Evolutionary conservation across 75 land plant genomes (phyloP).

Genomic region (Ceratopteris richardii): DNA sequence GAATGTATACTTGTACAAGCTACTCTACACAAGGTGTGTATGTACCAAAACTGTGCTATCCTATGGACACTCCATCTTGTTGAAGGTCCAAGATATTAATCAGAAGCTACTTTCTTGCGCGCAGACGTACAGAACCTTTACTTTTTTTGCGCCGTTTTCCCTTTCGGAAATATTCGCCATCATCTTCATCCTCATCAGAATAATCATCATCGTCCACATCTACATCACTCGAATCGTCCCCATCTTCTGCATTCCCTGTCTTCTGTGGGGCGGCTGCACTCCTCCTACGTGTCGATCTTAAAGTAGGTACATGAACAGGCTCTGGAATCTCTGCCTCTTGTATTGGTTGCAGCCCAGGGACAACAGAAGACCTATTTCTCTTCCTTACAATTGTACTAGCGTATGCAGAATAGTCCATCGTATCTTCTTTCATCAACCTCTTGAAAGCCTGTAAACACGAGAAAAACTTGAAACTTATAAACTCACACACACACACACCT

Average conservation of each 20-base stretch:
- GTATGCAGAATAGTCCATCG: constrained; percentile 75
- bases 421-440: constrained; percentile 72
- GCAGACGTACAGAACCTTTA: too few relatives aligned
- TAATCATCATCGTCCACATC: constrained; percentile 13
- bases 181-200: constrained; percentile 36
- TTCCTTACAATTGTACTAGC: constrained; percentile 51
- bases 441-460: constrained; percentile 64
- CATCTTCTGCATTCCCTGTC: not conserved
- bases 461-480: not conserved
- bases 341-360: constrained; percentile 11
- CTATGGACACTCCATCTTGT: too few relatives aligned
- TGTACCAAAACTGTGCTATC: too few relatives aligned
- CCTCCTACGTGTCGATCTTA: constrained; percentile 30
- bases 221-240: not conserved
- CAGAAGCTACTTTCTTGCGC: too few relatives aligned
- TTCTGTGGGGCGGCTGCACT: constrained; percentile 5
- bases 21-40: too few relatives aligned
- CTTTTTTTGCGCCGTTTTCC: too few relatives aligned
- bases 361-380: constrained; percentile 14
- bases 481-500: not conserved
- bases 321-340: constrained; percentile 4
- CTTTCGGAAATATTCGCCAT: constrained; percentile 18
- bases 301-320: constrained; percentile 25
- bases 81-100: too few relatives aligned
- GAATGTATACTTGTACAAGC: too few relatives aligned